phyloP scores from a whole-genome alignment of 495 filamentous ascomycete species.

The Lasiosphaeriaceae sp. region DNA sequence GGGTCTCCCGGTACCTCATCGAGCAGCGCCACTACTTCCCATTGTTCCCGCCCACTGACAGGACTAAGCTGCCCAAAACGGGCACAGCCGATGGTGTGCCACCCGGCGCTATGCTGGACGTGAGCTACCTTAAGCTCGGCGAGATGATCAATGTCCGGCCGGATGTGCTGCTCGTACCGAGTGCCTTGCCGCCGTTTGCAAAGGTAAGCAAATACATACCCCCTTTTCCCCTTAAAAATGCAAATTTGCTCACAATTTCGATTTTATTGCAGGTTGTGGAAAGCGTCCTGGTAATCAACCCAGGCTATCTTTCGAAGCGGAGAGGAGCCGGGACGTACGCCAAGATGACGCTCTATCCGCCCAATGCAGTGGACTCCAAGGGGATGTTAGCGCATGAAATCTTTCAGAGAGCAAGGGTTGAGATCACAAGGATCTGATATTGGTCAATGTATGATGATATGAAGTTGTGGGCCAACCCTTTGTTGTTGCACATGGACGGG shows the following conservation, averaged over 20 bases:
- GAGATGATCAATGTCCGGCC: constrained; percentile 83
- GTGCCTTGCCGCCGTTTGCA: constrained; percentile 76
- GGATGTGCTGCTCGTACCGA: constrained; percentile 82
- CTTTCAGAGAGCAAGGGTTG: constrained; percentile 78
- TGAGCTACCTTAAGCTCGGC: constrained; percentile 81
- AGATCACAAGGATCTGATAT: constrained; percentile 70
- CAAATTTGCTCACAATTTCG: constrained; percentile 10
- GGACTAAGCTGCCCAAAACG: constrained; percentile 61
- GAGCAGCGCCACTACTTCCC: constrained; percentile 90
- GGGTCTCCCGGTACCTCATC: constrained; percentile 69
- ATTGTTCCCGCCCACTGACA: constrained; percentile 71
- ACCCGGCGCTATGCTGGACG: constrained; percentile 71
- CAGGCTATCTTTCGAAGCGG: constrained; percentile 78
- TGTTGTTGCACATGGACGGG: background rate
- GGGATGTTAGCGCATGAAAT: constrained; percentile 65
- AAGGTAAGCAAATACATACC: constrained; percentile 56
- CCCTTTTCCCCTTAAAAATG: background rate
- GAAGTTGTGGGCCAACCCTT: background rate
- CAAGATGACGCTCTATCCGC: constrained; percentile 67
- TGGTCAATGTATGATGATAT: constrained; percentile 4
- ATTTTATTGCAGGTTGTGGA: constrained; percentile 63
- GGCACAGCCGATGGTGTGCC: constrained; percentile 54
- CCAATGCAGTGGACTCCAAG: constrained; percentile 56
- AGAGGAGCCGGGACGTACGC: constrained; percentile 77
- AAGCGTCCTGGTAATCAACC: constrained; percentile 81